Percentiles rank a stretch among this genome's conserved stretches.
phyloP scores from a whole-genome alignment of 805 yeast genomes.

The Tetrapisispora nanseiensis region DNA sequence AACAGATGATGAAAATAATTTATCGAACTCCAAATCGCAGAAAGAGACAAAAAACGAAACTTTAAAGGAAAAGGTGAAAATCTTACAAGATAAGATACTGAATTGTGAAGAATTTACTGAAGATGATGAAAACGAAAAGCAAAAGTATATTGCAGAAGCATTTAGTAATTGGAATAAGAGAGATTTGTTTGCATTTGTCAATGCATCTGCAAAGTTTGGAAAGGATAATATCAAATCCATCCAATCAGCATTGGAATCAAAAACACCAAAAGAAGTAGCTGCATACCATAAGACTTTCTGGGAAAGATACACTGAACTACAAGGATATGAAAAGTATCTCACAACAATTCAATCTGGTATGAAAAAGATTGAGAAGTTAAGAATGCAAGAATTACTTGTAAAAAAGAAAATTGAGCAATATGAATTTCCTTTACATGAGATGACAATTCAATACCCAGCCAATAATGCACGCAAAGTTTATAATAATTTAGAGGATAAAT shows the following conservation, averaged over 20 bases:
- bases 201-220: slow-evolving; percentile 60
- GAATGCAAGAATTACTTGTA: slow-evolving; percentile 46
- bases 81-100: slow-evolving; percentile 47
- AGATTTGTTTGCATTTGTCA: slow-evolving; percentile 64
- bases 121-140: slow-evolving; percentile 49
- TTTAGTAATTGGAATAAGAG: slow-evolving; percentile 65
- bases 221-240: slow-evolving; percentile 42
- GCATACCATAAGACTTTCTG: slow-evolving; percentile 54
- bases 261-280: slow-evolving; percentile 49
- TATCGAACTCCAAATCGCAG: no score
- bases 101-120: slow-evolving; percentile 49
- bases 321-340: slow-evolving; percentile 62
- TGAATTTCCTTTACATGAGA: slow-evolving; percentile 51
- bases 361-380: slow-evolving; percentile 47
- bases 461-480: slow-evolving; percentile 70
- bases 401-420: slow-evolving; percentile 43
- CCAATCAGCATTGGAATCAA: slow-evolving; percentile 45
- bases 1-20: slow-evolving; percentile 27
- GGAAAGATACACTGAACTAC: slow-evolving; percentile 48
- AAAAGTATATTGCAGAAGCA: slow-evolving; percentile 42
- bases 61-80: slow-evolving; percentile 15
- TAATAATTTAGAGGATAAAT: slow-evolving; percentile 61
- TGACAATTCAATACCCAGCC: slow-evolving; percentile 68
- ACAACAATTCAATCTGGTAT: slow-evolving; percentile 68
- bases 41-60: slow-evolving; percentile 2